Conservation (phyloP, 805 yeast species). For the Spathaspora sp. region DNA sequence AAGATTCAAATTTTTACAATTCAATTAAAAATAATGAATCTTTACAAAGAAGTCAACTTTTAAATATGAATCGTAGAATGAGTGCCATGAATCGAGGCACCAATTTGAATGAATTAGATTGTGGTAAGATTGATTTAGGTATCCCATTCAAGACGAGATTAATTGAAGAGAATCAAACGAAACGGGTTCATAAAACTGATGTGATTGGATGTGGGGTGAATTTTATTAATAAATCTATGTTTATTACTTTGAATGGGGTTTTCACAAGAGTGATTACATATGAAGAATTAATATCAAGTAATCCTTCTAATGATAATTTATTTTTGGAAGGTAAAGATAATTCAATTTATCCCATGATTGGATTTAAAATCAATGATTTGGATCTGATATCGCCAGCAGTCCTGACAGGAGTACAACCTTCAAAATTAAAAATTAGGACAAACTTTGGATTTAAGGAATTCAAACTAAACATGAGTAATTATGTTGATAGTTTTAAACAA, state of each 20-base stretch:
- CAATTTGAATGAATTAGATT: conserved; percentile 21
- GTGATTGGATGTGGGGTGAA: conserved; percentile 83
- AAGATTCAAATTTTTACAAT: conserved; percentile 36
- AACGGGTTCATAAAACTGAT: conserved; percentile 37
- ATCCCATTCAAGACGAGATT: conserved; percentile 29
- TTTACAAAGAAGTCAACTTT: conserved; percentile 24
- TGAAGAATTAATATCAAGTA: conserved; percentile 20
- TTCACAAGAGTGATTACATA: conserved; percentile 22
- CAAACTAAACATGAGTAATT: conserved; percentile 55
- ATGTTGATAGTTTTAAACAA: conserved; percentile 45
- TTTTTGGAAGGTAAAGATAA: conserved; percentile 13
- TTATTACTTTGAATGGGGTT: conserved; percentile 81
- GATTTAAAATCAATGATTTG: conserved; percentile 25
- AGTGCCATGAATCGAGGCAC: conserved; percentile 26
- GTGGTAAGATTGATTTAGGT: conserved; percentile 33
- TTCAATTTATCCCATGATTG: conserved; percentile 31
- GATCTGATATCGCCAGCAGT: conserved; percentile 20
- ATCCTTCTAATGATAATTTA: conserved; percentile 16
- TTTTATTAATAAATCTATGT: conserved; percentile 57
- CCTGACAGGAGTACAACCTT: conserved; percentile 7
- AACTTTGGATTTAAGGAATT: conserved; percentile 60
- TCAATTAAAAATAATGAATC: conserved; percentile 30
- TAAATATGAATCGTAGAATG: conserved; percentile 35
- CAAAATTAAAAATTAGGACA: conserved; percentile 32
- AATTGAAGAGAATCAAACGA: conserved; percentile 8